Base-by-base conservation (phyloP, 2,329 filamentous ascomycete species). In the Berkeleyomyces rouxiae region DNA sequence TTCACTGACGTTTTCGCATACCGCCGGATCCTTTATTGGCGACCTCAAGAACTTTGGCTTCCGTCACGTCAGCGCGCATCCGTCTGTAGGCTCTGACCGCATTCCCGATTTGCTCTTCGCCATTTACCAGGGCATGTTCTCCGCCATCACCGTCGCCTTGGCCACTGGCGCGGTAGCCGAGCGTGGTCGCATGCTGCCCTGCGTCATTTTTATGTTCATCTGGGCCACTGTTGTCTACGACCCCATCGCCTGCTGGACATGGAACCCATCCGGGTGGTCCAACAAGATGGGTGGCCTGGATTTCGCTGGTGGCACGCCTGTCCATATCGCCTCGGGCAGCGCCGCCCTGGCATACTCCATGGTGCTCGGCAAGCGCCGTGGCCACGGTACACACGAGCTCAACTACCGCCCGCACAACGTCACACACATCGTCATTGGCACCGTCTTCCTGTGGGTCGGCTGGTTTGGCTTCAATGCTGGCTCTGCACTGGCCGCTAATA, bases 401-500 rank as follows among this genome's bases (percentile, higher is more conserved):
- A 95, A 95, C 76, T 95, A 92, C 74, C 86, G 90, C 59, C 90
- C 90, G 7, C 90, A 96, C 77, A 95, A 95, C 69, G 89, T 95
- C 57, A 93, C 90, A 3, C 88, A 95, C 72, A 90, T 96, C 68
- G 89, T 95, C 61, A 87, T 95, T 63, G 90, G 90, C 39, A 95
- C 90, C 2, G 89, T 95, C 57, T 95, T 96, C 75, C 83, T 96
- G 13, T 96, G 90, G 90, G 87, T 95, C 13, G 90, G 90, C 61
- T 96, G 90, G 90, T 95, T 95, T 70, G 90, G 90, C 58, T 96
- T 96, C 82, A 96, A 95, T 69, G 89, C 88, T 59, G 90, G 90
- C 67, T 90, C 86, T 13, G 90, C 89, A 11, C 77, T 93, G 62
- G 79, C 84, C 58, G 89, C 89, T 60, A 95, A 93, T 72, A 74